These are phyloP conservation scores for Chytriomyces sp. DNA, from an alignment of 192 early-diverging fungal genomes.

Conservation along the genomic window DNA sequence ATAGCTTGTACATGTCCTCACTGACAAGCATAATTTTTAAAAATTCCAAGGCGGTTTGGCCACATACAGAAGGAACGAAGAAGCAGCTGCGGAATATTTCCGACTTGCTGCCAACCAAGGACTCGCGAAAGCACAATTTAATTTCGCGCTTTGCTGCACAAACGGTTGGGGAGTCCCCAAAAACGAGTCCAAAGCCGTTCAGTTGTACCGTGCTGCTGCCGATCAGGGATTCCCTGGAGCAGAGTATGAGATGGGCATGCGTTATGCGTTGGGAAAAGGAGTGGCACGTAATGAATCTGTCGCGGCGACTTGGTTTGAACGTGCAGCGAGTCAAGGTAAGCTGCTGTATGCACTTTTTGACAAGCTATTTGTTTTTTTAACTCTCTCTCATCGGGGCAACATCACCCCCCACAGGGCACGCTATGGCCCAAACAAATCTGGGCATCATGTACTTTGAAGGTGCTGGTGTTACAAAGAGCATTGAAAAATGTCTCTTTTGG, in stretches of 20 bases:
- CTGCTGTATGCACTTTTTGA: no score
- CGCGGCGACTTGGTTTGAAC: not conserved
- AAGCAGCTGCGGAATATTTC: conserved; percentile 4
- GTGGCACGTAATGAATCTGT: not conserved
- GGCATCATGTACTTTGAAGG: not conserved
- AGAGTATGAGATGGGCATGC: not conserved
- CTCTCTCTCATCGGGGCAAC: no score
- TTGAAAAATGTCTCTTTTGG: not conserved
- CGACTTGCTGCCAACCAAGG: conserved; percentile 13
- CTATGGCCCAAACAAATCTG: not conserved
- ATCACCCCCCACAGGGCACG: not conserved
- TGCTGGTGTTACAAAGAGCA: not conserved
- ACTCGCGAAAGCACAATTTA: not conserved
- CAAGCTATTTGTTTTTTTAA: no score
- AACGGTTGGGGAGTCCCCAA: conserved; percentile 1
- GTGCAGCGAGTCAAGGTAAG: not conserved
- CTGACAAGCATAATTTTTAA: not conserved
- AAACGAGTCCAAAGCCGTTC: conserved; percentile 14
- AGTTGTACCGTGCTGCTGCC: not conserved
- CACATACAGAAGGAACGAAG: not conserved
- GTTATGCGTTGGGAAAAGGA: not conserved
- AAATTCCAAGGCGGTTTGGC: not conserved
- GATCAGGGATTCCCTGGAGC: conserved; percentile 3
- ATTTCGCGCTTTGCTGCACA: not conserved
- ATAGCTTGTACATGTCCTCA: not conserved